Evolutionary conservation across 202 grass and related monocot species (phyloP).

Genomic region (Thinopyrum obtusiflorum): DNA sequence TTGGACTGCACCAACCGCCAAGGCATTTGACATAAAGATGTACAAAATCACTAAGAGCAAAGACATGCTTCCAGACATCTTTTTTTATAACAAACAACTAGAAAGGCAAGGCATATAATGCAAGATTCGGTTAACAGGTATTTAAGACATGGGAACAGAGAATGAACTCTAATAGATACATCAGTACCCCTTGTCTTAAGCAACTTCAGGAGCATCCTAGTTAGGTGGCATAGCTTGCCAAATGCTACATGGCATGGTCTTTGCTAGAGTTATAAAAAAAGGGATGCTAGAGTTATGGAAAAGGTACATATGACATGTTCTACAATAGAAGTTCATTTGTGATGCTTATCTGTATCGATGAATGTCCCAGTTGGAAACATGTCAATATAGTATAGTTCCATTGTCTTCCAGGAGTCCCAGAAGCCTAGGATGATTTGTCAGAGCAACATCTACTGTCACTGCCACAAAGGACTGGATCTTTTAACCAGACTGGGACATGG

Average conservation of each 20-base stretch:
- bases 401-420: not conserved
- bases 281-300: not conserved
- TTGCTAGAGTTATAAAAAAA: not conserved
- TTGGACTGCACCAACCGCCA: not conserved
- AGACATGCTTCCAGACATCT: not conserved
- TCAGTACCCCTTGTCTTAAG: not conserved
- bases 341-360: no score
- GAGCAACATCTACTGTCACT: not conserved
- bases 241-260: not conserved
- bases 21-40: not conserved
- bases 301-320: no score
- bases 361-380: no score
- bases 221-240: not conserved
- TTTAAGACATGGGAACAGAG: not conserved
- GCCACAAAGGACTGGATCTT: not conserved
- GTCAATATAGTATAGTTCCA: no score
- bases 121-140: not conserved
- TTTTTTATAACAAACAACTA: not conserved
- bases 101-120: not conserved
- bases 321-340: no score
- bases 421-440: not conserved
- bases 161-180: not conserved
- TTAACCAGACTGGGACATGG: not conserved
- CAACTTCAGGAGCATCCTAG: not conserved
- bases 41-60: not conserved